Percentiles rank a stretch among this genome's conserved stretches.
These are phyloP conservation scores for Hirsutella minnesotensis DNA, from an alignment of 2,329 filamentous ascomycete genomes.

Conservation along the genomic window DNA sequence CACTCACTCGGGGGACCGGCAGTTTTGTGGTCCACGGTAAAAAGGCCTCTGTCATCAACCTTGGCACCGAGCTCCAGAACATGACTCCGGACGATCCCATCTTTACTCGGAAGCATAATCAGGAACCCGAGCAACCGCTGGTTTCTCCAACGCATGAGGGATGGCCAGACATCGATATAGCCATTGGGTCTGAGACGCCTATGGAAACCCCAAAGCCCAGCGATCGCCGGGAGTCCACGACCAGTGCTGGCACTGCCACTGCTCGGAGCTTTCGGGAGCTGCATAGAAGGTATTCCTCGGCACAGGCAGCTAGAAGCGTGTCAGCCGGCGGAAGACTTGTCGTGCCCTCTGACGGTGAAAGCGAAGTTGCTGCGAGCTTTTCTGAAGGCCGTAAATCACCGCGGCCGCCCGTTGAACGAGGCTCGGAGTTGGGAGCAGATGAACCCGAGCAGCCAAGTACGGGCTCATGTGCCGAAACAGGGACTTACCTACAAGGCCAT, in stretches of 20 bases:
- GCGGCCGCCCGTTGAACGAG: constrained; percentile 35
- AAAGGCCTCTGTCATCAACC: constrained; percentile 95
- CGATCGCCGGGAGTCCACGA: constrained; percentile 46
- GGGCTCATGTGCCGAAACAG: background rate
- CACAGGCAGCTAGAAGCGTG: constrained; percentile 31
- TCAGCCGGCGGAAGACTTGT: constrained; percentile 28
- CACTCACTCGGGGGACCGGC: constrained; percentile 65
- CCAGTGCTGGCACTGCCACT: constrained; percentile 56
- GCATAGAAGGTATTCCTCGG: constrained; percentile 46
- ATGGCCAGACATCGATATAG: constrained; percentile 36
- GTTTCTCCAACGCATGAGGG: constrained; percentile 22
- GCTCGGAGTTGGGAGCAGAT: constrained; percentile 1
- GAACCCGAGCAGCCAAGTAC: background rate
- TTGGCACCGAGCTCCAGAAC: constrained; percentile 79
- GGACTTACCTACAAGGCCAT: constrained; percentile 3
- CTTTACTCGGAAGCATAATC: constrained; percentile 45
- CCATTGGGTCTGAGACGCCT: constrained; percentile 34
- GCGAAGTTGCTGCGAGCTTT: constrained; percentile 46
- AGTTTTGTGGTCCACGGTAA: constrained; percentile 97
- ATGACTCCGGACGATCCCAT: constrained; percentile 64
- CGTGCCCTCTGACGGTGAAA: constrained; percentile 45
- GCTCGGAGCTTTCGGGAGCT: constrained; percentile 53
- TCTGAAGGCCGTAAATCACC: constrained; percentile 47
- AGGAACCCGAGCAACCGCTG: constrained; percentile 25
- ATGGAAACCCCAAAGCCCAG: constrained; percentile 28